phyloP scores from a whole-genome alignment of 1,139 yeast species.

The Pneumocystis wakefieldiae region DNA sequence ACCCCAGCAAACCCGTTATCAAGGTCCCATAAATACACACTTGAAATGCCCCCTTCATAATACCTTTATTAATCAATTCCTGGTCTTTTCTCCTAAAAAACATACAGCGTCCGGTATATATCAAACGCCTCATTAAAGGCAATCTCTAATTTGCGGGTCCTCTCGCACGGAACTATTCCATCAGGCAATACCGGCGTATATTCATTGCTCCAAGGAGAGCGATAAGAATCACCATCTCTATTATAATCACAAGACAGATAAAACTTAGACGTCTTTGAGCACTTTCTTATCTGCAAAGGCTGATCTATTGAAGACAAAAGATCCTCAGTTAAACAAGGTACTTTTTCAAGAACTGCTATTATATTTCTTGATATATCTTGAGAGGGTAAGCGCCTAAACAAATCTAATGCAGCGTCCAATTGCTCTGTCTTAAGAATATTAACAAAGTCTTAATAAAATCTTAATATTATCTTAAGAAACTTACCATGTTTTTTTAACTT shows the following conservation, averaged over 20 bases:
- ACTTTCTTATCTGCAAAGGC: constrained; percentile 50
- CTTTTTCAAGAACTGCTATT: constrained; percentile 51
- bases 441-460: neutral
- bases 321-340: constrained; percentile 79
- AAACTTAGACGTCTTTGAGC: constrained; percentile 46
- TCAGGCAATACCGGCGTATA: constrained; percentile 54
- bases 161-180: constrained; percentile 57
- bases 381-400: constrained; percentile 77
- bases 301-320: constrained; percentile 75
- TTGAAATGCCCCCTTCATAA: constrained; percentile 83
- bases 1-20: constrained; percentile 73
- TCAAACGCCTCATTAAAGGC: constrained; percentile 86
- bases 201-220: constrained; percentile 83
- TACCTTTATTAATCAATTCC: constrained; percentile 27
- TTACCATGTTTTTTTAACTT: neutral
- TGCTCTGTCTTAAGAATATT: constrained; percentile 34
- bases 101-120: constrained; percentile 63
- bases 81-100: neutral
- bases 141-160: constrained; percentile 57
- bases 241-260: constrained; percentile 86
- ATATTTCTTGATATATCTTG: constrained; percentile 48
- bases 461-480: neutral
- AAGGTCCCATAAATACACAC: constrained; percentile 87
- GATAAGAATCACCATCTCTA: constrained; percentile 80
- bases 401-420: constrained; percentile 75